These are phyloP conservation scores for Boletus fagicola DNA, from an alignment of 768 basidiomycete genomes.

Conservation along the genomic window DNA sequence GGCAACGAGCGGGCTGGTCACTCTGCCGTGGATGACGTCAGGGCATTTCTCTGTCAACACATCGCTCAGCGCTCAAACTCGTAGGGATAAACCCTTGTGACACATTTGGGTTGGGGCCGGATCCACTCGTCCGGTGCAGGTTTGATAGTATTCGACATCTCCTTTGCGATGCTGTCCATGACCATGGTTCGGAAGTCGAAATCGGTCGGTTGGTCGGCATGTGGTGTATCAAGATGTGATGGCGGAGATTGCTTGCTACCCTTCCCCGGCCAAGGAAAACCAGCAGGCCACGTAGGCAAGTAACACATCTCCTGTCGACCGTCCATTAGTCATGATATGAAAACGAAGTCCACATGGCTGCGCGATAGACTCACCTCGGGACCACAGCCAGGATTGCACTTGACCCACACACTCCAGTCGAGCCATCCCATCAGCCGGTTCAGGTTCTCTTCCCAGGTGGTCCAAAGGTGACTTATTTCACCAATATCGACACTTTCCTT, in stretches of 20 bases:
- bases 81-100: slow-evolving; percentile 14
- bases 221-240: not conserved
- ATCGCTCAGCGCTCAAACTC: not conserved
- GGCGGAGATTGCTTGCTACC: not conserved
- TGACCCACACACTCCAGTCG: slow-evolving; percentile 52
- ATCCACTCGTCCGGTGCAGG: slow-evolving; percentile 16
- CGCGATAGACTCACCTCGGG: slow-evolving; percentile 39
- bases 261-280: slow-evolving; percentile 1
- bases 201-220: not conserved
- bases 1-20: no score
- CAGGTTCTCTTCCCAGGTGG: slow-evolving; percentile 37
- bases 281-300: slow-evolving; percentile 25
- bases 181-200: not conserved
- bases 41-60: not conserved
- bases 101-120: slow-evolving; percentile 23
- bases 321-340: not conserved
- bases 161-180: not conserved
- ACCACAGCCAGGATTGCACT: slow-evolving; percentile 45
- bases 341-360: no score
- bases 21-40: no score
- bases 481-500: not conserved
- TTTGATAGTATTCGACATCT: not conserved
- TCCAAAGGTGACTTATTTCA: slow-evolving; percentile 12
- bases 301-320: slow-evolving; percentile 26
- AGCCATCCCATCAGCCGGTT: slow-evolving; percentile 46